Evolutionary conservation across 2,329 filamentous ascomycete genomes (phyloP).

Genomic region (Diplodia scrobiculata): DNA sequence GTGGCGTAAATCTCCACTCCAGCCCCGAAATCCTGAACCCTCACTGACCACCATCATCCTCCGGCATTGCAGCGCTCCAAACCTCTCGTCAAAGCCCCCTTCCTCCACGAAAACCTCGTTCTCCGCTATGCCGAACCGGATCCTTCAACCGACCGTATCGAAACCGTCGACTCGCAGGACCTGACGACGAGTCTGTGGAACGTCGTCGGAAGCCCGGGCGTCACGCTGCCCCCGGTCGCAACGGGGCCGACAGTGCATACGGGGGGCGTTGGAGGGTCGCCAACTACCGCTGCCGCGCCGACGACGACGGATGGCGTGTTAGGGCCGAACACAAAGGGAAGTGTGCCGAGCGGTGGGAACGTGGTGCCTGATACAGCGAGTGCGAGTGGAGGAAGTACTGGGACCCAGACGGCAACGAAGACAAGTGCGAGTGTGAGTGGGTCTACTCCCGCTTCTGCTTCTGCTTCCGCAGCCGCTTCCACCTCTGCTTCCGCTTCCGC

Average conservation of each 20-base stretch:
- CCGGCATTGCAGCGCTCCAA: not conserved
- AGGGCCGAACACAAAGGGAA: conserved; percentile 18
- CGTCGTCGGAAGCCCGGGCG: not conserved
- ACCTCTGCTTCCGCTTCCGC: not conserved
- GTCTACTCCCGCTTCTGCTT: not conserved
- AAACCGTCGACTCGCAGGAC: conserved; percentile 3
- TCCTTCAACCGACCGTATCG: not conserved
- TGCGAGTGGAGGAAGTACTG: not conserved
- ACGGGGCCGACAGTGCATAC: conserved; percentile 16
- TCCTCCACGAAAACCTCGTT: not conserved
- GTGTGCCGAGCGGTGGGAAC: conserved; percentile 14
- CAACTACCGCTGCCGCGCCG: not conserved
- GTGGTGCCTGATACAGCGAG: conserved; percentile 1
- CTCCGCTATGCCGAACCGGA: not conserved
- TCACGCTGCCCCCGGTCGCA: not conserved
- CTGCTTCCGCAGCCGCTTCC: no score
- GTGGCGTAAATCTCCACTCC: not conserved
- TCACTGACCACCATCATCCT: not conserved
- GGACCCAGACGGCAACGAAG: not conserved
- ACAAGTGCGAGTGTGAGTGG: not conserved
- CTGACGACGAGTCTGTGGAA: not conserved
- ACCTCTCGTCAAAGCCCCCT: not conserved
- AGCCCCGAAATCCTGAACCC: not conserved
- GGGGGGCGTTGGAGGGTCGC: conserved; percentile 3
- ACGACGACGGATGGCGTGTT: conserved; percentile 11